Evolutionary conservation across 805 yeast species (phyloP).

Genomic region (Monosporozyma aerobia): DNA sequence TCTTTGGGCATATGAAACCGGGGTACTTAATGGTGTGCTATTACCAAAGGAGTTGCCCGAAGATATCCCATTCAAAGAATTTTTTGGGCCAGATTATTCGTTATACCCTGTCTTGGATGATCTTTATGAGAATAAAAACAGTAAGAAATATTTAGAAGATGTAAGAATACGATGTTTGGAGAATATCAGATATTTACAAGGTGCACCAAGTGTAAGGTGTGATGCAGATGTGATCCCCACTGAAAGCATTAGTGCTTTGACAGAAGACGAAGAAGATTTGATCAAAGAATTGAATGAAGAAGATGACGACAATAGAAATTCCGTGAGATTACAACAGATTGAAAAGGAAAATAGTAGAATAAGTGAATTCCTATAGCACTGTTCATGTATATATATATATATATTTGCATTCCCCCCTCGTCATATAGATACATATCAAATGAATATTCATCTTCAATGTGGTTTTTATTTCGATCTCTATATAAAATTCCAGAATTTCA

Average conservation of each 20-base stretch:
- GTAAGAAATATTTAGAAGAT: constrained; percentile 73
- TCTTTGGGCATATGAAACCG: constrained; percentile 90
- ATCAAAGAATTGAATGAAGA: constrained; percentile 30
- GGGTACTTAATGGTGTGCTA: constrained; percentile 70
- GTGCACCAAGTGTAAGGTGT: constrained; percentile 94
- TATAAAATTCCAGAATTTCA: not conserved
- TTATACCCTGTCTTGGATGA: constrained; percentile 79
- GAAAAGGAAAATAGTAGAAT: constrained; percentile 33
- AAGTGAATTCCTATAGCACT: constrained; percentile 21
- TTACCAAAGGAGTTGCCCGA: constrained; percentile 70
- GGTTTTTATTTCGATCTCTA: not conserved
- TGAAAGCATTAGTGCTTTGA: constrained; percentile 34
- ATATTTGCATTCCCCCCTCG: not conserved
- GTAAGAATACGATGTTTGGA: constrained; percentile 69
- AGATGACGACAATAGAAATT: constrained; percentile 5
- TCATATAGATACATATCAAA: not conserved
- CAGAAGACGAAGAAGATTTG: constrained; percentile 35
- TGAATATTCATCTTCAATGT: not conserved
- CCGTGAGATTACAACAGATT: constrained; percentile 29
- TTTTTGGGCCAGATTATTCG: constrained; percentile 86
- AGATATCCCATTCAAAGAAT: constrained; percentile 63
- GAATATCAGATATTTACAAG: constrained; percentile 68
- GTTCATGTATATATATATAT: constrained; percentile 1
- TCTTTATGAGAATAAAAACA: constrained; percentile 75
- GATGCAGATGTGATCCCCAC: constrained; percentile 71